phyloP scores from a whole-genome alignment of 176 grass and related monocot genomes.

The Aegilops tauschii region DNA sequence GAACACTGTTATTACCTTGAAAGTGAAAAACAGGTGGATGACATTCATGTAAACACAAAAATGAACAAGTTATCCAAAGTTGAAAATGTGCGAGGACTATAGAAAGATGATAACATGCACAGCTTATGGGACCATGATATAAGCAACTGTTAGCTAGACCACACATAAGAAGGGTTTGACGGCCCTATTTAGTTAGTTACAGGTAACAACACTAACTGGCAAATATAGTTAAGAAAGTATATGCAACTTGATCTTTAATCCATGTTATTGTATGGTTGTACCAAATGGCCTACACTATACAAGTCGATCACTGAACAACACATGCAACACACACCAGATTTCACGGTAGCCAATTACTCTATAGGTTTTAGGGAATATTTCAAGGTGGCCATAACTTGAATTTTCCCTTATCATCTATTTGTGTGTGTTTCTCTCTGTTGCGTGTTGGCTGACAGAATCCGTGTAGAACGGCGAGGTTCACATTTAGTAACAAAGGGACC shows the following conservation, averaged over 20 bases:
- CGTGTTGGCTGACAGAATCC: neutral
- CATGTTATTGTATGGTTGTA: neutral
- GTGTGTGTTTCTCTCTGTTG: neutral
- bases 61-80: neutral
- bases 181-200: neutral
- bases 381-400: neutral
- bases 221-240: neutral
- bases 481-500: neutral
- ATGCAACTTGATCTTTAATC: neutral
- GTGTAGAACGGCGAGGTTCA: neutral
- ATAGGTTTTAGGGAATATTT: neutral
- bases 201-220: neutral
- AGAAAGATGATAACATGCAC: neutral
- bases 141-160: neutral
- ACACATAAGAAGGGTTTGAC: neutral
- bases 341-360: neutral
- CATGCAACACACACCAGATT: neutral
- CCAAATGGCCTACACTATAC: neutral
- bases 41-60: neutral
- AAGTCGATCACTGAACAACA: neutral
- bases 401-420: neutral
- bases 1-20: conserved; percentile 18
- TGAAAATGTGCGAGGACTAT: neutral
- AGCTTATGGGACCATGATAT: neutral
- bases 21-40: neutral